A percentile compares a stretch with the other conserved stretches of the same genome.
These are phyloP conservation scores for Xylaria venustula DNA, from an alignment of 495 filamentous ascomycete genomes.

Conservation along the genomic window DNA sequence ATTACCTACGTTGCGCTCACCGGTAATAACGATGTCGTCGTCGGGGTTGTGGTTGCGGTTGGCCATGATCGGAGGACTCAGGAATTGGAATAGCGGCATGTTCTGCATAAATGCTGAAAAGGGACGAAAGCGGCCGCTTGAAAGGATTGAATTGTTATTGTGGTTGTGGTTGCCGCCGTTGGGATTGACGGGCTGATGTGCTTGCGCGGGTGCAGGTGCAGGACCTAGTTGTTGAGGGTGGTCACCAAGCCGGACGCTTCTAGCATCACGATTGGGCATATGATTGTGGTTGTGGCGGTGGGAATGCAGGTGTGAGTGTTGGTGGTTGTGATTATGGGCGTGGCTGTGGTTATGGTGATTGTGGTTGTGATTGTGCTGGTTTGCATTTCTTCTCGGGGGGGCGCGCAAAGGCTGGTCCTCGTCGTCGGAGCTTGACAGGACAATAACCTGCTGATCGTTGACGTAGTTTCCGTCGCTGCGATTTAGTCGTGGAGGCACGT, in stretches of 20 bases:
- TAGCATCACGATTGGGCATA: background rate
- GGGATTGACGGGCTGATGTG: background rate
- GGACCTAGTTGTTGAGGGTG: background rate
- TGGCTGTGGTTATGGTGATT: background rate
- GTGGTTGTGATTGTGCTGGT: background rate
- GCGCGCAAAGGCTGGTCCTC: conserved; percentile 14
- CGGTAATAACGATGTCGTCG: conserved; percentile 39
- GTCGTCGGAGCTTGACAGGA: conserved; percentile 31
- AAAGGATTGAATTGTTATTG: background rate
- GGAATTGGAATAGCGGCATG: conserved; percentile 15
- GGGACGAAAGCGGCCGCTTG: background rate
- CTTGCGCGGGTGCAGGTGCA: background rate
- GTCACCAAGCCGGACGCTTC: conserved; percentile 4
- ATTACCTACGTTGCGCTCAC: conserved; percentile 18
- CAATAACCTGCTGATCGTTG: conserved; percentile 25
- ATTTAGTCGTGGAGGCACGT: conserved; percentile 34
- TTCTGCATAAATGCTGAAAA: conserved; percentile 9
- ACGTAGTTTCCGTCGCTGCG: conserved; percentile 43
- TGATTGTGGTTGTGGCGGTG: background rate
- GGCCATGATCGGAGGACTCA: conserved; percentile 5
- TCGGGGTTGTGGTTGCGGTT: conserved; percentile 11
- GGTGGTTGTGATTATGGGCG: background rate
- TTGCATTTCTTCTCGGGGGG: conserved; percentile 10
- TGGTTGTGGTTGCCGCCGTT: background rate
- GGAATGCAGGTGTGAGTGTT: too few relatives aligned